Conservation (phyloP, 169 alveolate species). For the Toxoplasma gondii region DNA sequence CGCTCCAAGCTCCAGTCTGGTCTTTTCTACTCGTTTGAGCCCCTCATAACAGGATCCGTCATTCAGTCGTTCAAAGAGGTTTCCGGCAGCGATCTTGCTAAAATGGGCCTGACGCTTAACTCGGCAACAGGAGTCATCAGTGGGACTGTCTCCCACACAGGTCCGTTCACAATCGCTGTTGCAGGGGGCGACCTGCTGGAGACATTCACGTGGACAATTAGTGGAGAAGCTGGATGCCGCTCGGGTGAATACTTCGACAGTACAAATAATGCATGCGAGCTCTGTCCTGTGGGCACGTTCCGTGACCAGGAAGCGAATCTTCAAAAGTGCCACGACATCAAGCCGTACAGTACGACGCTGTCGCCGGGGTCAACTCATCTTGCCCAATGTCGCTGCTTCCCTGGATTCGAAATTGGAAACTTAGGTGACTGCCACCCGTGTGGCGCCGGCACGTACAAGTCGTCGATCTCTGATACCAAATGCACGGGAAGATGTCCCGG, state of each 20-base stretch:
- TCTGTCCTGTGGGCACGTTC: conserved; percentile 66
- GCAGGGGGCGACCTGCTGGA: conserved; percentile 62
- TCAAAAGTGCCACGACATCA: conserved; percentile 56
- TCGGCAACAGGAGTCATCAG: conserved; percentile 58
- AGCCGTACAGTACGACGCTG: conserved; percentile 61
- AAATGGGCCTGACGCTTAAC: conserved; percentile 55
- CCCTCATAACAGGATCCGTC: conserved; percentile 61
- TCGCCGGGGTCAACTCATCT: conserved; percentile 61
- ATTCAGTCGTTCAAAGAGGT: conserved; percentile 65
- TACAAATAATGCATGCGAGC: conserved; percentile 47
- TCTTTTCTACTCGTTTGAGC: conserved; percentile 53
- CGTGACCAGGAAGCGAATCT: conserved; percentile 64
- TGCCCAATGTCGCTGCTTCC: conserved; percentile 64
- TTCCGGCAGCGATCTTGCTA: conserved; percentile 39
- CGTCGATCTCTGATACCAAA: conserved; percentile 61
- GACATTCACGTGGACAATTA: conserved; percentile 58
- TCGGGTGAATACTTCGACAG: conserved; percentile 61
- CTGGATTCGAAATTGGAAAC: conserved; percentile 63
- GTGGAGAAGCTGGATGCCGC: conserved; percentile 65
- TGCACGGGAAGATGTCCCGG: conserved; percentile 67
- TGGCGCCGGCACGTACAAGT: conserved; percentile 64
- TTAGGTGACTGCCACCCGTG: conserved; percentile 66
- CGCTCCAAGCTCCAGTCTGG: conserved; percentile 66
- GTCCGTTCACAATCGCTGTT: conserved; percentile 43
- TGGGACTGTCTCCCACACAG: conserved; percentile 62